A percentile compares a stretch with the other conserved stretches of the same genome.
These are phyloP conservation scores for Didymella keratinophila DNA, from an alignment of 2,329 filamentous ascomycete species.

Conservation along the genomic window DNA sequence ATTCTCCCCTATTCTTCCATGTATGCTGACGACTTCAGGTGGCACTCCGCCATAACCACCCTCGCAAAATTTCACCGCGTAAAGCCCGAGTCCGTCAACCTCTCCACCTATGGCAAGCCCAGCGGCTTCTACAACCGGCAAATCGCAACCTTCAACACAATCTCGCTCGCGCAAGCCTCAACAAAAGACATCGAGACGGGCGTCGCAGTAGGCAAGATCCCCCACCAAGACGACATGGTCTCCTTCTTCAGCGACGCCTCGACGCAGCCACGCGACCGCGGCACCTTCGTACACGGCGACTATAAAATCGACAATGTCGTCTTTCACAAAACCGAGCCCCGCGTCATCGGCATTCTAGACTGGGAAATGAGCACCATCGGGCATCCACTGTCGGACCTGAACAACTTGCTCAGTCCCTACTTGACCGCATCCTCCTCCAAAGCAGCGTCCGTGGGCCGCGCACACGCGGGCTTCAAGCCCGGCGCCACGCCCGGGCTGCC, in stretches of 20 bases:
- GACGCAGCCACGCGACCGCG: constrained; percentile 78
- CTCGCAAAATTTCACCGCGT: constrained; percentile 87
- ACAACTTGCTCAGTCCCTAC: constrained; percentile 71
- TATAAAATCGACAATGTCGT: constrained; percentile 77
- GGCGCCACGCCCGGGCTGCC: constrained; percentile 73
- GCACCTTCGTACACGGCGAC: constrained; percentile 87
- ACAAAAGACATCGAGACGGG: constrained; percentile 79
- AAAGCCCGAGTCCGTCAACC: constrained; percentile 68
- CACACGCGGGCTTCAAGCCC: constrained; percentile 64
- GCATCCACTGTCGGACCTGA: constrained; percentile 91
- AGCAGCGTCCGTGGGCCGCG: constrained; percentile 51
- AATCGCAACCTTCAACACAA: constrained; percentile 79
- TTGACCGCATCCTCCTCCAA: constrained; percentile 51
- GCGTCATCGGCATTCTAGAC: constrained; percentile 92
- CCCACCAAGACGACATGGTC: constrained; percentile 82
- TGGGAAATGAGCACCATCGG: constrained; percentile 96
- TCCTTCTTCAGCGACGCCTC: constrained; percentile 75
- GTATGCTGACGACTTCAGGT: constrained; percentile 57
- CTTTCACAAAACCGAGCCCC: constrained; percentile 86
- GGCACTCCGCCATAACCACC: constrained; percentile 82
- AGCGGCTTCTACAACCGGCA: constrained; percentile 86
- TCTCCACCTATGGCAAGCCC: constrained; percentile 76
- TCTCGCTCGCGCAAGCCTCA: constrained; percentile 79
- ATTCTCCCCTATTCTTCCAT: neutral
- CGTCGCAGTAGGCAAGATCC: constrained; percentile 79